These are phyloP conservation scores for Ceratobasidium sp. DNA, from an alignment of 1,284 basidiomycete species.

Conservation along the genomic window DNA sequence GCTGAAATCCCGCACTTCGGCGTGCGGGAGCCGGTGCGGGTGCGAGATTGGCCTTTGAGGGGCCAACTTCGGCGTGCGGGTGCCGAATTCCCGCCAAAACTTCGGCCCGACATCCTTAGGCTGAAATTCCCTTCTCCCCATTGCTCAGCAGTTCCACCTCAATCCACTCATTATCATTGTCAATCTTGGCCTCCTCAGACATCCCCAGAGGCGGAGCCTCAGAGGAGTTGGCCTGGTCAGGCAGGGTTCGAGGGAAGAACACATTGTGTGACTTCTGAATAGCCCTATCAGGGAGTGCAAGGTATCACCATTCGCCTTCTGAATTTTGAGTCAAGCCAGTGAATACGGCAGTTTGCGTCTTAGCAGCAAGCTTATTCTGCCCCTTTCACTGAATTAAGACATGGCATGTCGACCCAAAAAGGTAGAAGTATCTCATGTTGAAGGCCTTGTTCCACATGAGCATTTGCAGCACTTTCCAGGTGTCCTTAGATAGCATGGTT, in stretches of 20 bases:
- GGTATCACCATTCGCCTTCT: conserved; percentile 15
- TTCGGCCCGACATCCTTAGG: too few species aligned
- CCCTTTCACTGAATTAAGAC: conserved; percentile 13
- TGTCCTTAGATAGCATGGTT: too few species aligned
- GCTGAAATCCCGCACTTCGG: too few species aligned
- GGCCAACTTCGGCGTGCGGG: too few species aligned
- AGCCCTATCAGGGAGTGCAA: conserved; percentile 13
- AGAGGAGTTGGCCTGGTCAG: not conserved
- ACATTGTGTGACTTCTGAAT: conserved; percentile 9
- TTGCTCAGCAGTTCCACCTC: conserved; percentile 7
- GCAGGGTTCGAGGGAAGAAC: not conserved
- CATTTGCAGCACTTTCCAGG: not conserved
- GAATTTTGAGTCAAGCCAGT: conserved; percentile 2
- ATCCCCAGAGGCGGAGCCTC: conserved; percentile 12
- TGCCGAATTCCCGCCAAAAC: too few species aligned
- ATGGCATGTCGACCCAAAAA: conserved; percentile 17
- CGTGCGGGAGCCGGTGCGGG: too few species aligned
- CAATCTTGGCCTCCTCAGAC: not conserved
- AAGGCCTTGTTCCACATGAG: not conserved
- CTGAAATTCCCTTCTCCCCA: not conserved
- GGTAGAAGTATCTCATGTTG: not conserved
- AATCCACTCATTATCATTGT: not conserved
- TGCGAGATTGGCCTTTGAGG: too few species aligned
- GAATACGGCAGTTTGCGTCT: not conserved
- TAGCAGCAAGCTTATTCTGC: conserved; percentile 8